Evolutionary conservation across 805 yeast genomes (phyloP), one percentile per base, ranked within the genome.

Genomic region (Yamadazyma philogaea): DNA sequence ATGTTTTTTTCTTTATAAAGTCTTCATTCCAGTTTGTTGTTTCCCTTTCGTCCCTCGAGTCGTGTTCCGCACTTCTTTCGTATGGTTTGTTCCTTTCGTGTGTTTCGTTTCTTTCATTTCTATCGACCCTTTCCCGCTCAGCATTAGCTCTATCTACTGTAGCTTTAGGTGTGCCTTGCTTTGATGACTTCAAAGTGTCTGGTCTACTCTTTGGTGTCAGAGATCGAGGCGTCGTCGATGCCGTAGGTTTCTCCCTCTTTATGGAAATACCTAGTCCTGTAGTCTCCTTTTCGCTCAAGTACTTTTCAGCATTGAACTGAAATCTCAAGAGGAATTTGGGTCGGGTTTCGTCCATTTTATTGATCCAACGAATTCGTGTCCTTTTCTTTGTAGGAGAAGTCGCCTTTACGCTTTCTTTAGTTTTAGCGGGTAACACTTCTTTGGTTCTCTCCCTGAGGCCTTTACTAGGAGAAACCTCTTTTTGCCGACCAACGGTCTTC

Each of bases 351-450:
- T 51, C 41, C 12, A 52, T 43, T 40, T 57, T 63, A 42, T 66
- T 60, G 22, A 67, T 61, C 63, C 66, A 60, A 30, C 58, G 54
- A 11, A 46, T 41, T 21, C 15, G 26, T n/a, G 17, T 36, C 21
- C 20, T 35, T 15, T 20, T 27, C 22, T 32, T 27, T 16, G 42
- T 10, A n/a, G 22, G 20, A 1, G 30, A 14, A 10, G 12, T 7
- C 4, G 8, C 5, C 10, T 24, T 24, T 11, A n/a, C 12, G 28
- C 12, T 11, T 7, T 24, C 28, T 7, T 24, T 24, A 4, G 10
- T 7, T 24, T n/a, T 24, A 24, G n/a, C 12, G 8, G 8, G 28
- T 11, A n/a, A 24, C 10, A 7, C 28, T 24, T 24, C 28, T 24
- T 7, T 7, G 3, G 12, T 7, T 4, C 28, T 7, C 12, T 24